These are phyloP conservation scores for Platanthera guangdongensis DNA, from an alignment of 106 monocot species.

Conservation along the genomic window DNA sequence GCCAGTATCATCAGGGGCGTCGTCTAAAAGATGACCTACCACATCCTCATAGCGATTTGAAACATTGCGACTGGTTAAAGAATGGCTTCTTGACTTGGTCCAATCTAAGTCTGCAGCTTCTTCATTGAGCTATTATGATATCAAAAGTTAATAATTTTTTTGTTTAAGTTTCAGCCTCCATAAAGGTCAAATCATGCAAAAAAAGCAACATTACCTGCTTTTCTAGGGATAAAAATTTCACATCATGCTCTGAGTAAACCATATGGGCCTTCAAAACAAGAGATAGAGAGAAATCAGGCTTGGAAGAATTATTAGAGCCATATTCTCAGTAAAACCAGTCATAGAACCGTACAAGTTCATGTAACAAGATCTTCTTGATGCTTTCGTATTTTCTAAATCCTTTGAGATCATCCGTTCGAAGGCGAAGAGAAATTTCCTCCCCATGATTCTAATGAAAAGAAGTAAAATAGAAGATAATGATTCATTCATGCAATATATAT, in stretches of 20 bases:
- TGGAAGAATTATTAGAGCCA: not conserved
- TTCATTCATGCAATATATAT: not conserved
- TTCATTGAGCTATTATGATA: constrained; percentile 55
- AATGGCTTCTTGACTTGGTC: constrained; percentile 74
- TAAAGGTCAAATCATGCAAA: not conserved
- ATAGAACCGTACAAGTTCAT: constrained; percentile 73
- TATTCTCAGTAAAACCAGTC: not conserved
- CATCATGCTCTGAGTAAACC: constrained; percentile 89
- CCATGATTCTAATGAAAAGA: constrained; percentile 69
- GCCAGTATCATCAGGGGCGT: constrained; percentile 9
- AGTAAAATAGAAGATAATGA: not conserved
- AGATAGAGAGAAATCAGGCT: not conserved
- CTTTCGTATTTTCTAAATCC: constrained; percentile 97
- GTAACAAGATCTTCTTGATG: constrained; percentile 84
- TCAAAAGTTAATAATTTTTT: not conserved
- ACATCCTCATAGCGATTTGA: constrained; percentile 42
- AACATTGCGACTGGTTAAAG: constrained; percentile 44
- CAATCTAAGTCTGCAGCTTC: constrained; percentile 81
- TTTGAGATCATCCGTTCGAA: constrained; percentile 94
- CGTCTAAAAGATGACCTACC: constrained; percentile 6
- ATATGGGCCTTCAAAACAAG: constrained; percentile 64
- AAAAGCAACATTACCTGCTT: constrained; percentile 51
- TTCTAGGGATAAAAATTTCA: constrained; percentile 75
- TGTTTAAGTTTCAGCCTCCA: not conserved
- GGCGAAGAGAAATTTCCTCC: constrained; percentile 90